Conservation (phyloP, 225 moss, liverwort and hornwort genomes). For the Sphagnum contortum region DNA sequence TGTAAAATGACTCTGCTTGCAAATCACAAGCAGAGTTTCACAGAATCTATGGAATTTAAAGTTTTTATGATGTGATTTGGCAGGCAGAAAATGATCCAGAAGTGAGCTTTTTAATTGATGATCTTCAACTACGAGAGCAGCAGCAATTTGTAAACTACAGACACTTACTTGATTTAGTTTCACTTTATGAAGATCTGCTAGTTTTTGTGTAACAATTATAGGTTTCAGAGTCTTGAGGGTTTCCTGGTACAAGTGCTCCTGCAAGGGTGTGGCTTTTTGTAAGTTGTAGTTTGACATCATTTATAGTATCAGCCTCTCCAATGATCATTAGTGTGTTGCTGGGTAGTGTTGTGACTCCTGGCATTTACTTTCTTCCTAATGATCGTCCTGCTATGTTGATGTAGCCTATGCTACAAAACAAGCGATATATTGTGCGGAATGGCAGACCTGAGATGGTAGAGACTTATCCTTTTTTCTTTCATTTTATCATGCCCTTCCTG, state of each 20-base stretch:
- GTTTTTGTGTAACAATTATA: neutral
- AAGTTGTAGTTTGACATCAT: neutral
- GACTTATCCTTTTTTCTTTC: conserved; percentile 7
- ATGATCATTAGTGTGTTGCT: neutral
- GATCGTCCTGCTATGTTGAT: neutral
- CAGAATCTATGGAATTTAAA: neutral
- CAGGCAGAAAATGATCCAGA: conserved; percentile 77
- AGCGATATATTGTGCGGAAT: conserved; percentile 69
- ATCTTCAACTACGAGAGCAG: conserved; percentile 72
- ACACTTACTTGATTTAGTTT: neutral
- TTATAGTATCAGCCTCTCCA: neutral
- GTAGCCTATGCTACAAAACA: conserved; percentile 74
- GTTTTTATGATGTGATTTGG: conserved; percentile 7
- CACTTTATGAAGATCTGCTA: too few relatives aligned
- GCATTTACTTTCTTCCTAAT: neutral
- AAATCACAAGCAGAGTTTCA: neutral
- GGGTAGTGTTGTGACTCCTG: neutral
- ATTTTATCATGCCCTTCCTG: too few relatives aligned
- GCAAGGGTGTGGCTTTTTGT: too few relatives aligned
- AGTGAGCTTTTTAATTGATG: conserved; percentile 67
- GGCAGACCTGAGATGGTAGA: conserved; percentile 50
- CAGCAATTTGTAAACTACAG: conserved; percentile 65
- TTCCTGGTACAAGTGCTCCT: neutral
- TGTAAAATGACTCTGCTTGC: neutral
- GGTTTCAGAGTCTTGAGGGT: neutral